phyloP scores from a whole-genome alignment of 371 early-diverging fungal species.

The Lichtheimia ornata region DNA sequence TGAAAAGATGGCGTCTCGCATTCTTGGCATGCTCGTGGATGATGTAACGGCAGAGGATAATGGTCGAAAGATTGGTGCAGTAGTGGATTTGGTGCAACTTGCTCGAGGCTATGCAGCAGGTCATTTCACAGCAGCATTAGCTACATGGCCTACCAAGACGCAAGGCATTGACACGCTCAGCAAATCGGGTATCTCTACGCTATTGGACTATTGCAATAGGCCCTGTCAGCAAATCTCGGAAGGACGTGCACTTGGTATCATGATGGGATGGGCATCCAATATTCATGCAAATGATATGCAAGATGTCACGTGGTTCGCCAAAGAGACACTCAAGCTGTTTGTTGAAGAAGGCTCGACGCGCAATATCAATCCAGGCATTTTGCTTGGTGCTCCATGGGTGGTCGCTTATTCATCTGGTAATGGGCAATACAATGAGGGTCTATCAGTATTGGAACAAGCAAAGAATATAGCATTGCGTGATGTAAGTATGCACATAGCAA shows the following conservation, averaged over 20 bases:
- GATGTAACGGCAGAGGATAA: constrained; percentile 6
- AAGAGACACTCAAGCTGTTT: constrained; percentile 19
- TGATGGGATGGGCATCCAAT: constrained; percentile 45
- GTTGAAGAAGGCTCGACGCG: background rate
- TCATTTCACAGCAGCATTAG: constrained; percentile 38
- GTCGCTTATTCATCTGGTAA: constrained; percentile 21
- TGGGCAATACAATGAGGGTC: background rate
- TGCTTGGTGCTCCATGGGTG: constrained; percentile 41
- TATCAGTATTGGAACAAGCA: constrained; percentile 1
- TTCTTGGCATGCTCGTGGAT: constrained; percentile 22
- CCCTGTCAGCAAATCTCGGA: constrained; percentile 17
- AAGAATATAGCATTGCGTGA: background rate
- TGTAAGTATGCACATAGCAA: background rate
- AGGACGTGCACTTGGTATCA: constrained; percentile 36
- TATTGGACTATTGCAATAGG: constrained; percentile 23
- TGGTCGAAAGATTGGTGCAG: constrained; percentile 29
- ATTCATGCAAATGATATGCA: constrained; percentile 25
- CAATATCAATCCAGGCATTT: constrained; percentile 22
- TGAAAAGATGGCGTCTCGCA: constrained; percentile 33
- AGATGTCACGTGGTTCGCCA: constrained; percentile 26
- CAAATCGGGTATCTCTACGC: constrained; percentile 6
- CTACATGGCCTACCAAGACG: constrained; percentile 53
- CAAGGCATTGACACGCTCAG: constrained; percentile 26
- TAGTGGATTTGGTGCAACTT: constrained; percentile 43
- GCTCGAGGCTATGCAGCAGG: constrained; percentile 58